Evolutionary conservation across 73 alveolate genomes (phyloP).

Genomic region (Uronychia setigera): DNA sequence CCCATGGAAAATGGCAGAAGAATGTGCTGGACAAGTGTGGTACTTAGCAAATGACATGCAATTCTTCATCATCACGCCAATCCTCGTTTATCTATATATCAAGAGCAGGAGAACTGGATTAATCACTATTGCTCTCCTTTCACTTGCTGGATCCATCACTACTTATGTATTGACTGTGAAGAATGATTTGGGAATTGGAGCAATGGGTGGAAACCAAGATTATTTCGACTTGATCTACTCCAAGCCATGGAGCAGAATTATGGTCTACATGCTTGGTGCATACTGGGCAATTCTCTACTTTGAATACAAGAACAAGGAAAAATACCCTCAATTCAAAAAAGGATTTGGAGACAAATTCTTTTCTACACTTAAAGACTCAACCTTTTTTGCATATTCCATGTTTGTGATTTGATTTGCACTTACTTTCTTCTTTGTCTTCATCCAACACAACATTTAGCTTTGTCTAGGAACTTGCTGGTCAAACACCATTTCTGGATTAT

Average conservation of each 20-base stretch:
- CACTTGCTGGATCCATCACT: too few species aligned
- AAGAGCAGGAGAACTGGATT: conserved; percentile 25
- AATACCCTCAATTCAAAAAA: conserved; percentile 14
- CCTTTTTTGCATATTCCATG: conserved; percentile 9
- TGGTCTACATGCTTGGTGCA: conserved; percentile 28
- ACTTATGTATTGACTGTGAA: not conserved
- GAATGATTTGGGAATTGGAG: conserved; percentile 3
- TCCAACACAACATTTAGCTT: conserved; percentile 16
- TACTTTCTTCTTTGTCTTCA: conserved; percentile 24
- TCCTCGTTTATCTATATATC: conserved; percentile 8
- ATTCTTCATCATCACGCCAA: conserved; percentile 46
- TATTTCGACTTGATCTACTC: conserved; percentile 1
- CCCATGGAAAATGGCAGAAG: conserved; percentile 21
- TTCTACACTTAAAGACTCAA: not conserved
- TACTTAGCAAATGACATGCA: conserved; percentile 57
- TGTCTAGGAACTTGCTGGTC: conserved; percentile 5
- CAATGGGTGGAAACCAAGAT: not conserved
- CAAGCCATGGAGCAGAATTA: conserved; percentile 45
- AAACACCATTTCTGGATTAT: not conserved
- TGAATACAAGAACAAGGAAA: not conserved
- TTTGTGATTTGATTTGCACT: not conserved
- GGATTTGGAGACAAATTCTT: conserved; percentile 1
- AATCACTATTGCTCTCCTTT: not conserved
- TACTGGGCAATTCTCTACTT: conserved; percentile 17
- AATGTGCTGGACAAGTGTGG: conserved; percentile 48